These are phyloP conservation scores for Lophium mytilinum DNA, from an alignment of 495 filamentous ascomycete genomes.

Conservation along the genomic window DNA sequence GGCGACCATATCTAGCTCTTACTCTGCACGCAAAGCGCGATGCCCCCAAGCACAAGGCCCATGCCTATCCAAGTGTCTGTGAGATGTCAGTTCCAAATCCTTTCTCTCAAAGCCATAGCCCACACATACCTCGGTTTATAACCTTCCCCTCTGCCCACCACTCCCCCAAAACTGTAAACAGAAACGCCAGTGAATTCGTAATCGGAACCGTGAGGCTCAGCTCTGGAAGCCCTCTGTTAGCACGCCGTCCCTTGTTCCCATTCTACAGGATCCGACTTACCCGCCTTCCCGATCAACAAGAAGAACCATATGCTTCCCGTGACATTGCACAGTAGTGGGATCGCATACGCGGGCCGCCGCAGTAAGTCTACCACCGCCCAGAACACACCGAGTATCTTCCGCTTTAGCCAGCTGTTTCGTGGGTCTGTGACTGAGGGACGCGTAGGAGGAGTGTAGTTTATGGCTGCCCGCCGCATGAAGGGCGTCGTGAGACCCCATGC, in stretches of 20 bases:
- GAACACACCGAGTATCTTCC: slow-evolving; percentile 47
- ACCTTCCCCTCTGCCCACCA: slow-evolving; percentile 92
- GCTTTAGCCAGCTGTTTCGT: slow-evolving; percentile 43
- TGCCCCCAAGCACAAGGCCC: slow-evolving; percentile 69
- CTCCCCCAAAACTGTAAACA: slow-evolving; percentile 91
- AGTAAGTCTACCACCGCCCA: slow-evolving; percentile 75
- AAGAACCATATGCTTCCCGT: slow-evolving; percentile 99
- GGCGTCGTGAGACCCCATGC: slow-evolving; percentile 77
- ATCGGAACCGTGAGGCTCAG: slow-evolving; percentile 90
- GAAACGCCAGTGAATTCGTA: slow-evolving; percentile 84
- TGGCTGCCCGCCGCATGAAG: slow-evolving; percentile 63
- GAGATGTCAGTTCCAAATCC: neutral
- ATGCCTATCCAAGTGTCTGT: slow-evolving; percentile 86
- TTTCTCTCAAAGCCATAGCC: neutral
- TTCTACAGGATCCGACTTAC: slow-evolving; percentile 42
- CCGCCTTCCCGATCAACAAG: slow-evolving; percentile 82
- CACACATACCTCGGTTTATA: slow-evolving; percentile 59
- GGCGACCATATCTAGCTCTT: slow-evolving; percentile 18
- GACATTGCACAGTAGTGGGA: slow-evolving; percentile 80
- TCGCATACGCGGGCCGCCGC: slow-evolving; percentile 69
- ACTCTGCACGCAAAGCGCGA: slow-evolving; percentile 72
- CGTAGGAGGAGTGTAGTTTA: slow-evolving; percentile 45
- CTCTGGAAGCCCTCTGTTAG: slow-evolving; percentile 43
- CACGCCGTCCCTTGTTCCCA: neutral
- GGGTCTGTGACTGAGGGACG: slow-evolving; percentile 45